A percentile compares a stretch with the other conserved stretches of the same genome.
Evolutionary conservation across 2,329 filamentous ascomycete genomes (phyloP).

Genomic region (Lojkania enalia): DNA sequence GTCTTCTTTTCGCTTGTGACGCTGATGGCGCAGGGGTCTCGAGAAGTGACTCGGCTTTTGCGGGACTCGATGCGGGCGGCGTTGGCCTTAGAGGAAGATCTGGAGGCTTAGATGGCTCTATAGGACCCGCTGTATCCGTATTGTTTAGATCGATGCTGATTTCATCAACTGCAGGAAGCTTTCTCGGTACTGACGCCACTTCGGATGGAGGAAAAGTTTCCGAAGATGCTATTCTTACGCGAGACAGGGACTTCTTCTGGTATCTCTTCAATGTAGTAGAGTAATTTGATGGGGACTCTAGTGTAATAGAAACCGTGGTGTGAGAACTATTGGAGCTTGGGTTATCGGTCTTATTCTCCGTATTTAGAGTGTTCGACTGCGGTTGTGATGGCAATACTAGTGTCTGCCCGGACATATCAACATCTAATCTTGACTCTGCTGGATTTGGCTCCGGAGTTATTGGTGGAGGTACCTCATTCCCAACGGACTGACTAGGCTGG

Average conservation of each 20-base stretch:
- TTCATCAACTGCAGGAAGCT: not conserved
- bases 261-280: not conserved
- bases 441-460: too few relatives aligned
- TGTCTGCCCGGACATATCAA: too few relatives aligned
- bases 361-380: too few relatives aligned
- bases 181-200: not conserved
- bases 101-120: too few relatives aligned
- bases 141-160: too few relatives aligned
- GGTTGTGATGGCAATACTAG: too few relatives aligned
- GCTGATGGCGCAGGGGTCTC: slow-evolving; percentile 17
- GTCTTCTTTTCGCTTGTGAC: slow-evolving; percentile 29
- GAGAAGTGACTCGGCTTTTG: not conserved
- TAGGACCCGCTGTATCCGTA: too few relatives aligned
- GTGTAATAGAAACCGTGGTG: not conserved
- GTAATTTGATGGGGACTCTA: not conserved
- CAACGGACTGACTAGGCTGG: too few relatives aligned
- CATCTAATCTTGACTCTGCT: too few relatives aligned
- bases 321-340: not conserved
- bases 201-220: not conserved
- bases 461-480: too few relatives aligned
- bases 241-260: not conserved
- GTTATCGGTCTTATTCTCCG: too few relatives aligned
- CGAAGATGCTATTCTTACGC: not conserved
- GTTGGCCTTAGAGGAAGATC: not conserved
- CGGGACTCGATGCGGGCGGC: slow-evolving; percentile 3